Base-by-base conservation (phyloP, 257 asterid species). In the Scutellaria baicalensis region DNA sequence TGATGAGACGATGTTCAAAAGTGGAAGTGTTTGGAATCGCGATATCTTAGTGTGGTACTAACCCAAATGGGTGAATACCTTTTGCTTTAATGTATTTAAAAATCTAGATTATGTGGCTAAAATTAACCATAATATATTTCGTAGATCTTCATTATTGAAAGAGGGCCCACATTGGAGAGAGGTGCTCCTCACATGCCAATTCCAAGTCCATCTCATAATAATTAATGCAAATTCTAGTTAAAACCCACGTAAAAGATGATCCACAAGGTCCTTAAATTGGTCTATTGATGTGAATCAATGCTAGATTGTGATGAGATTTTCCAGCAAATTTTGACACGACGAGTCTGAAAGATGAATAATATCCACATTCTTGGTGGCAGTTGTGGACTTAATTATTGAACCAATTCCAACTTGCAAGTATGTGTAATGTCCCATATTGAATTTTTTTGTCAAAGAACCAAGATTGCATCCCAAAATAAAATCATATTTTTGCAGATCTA, bases 31-130 rank as follows among this genome's bases (percentile, higher is more conserved):
- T n/a, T n/a, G n/a, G n/a, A 64, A 56, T 40, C 14, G 55, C 9
- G 13, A 5, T 10, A 43, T 33, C 6, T 33, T 10, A 48, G 36
- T 52, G 11, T 49, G 3, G 64, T 4, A 56, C 4, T n/a, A 23
- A 9, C 33, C 27, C 66, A 44, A 20, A 45, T 64, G 60, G 33
- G 14, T 18, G 52, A 17, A 48, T 23, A 47, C 4, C n/a, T 10
- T 48, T 21, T 48, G 11, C 38, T 20, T 65, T 27, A n/a, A n/a
- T n/a, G n/a, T n/a, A 13, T 14, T 6, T 40, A 33, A 36, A 44
- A 33, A 3, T 9, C 52, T 36, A 18, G 12, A 48, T 31, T 56
- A 54, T 75, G 75, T 75, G 75, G 79, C 75, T 36, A 75, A 43
- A 68, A 52, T 69, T 17, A 20, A 35, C 9, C 11, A 18, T 52